Base-by-base conservation (phyloP, 2,329 filamentous ascomycete species). In the Colletotrichum truncatum region DNA sequence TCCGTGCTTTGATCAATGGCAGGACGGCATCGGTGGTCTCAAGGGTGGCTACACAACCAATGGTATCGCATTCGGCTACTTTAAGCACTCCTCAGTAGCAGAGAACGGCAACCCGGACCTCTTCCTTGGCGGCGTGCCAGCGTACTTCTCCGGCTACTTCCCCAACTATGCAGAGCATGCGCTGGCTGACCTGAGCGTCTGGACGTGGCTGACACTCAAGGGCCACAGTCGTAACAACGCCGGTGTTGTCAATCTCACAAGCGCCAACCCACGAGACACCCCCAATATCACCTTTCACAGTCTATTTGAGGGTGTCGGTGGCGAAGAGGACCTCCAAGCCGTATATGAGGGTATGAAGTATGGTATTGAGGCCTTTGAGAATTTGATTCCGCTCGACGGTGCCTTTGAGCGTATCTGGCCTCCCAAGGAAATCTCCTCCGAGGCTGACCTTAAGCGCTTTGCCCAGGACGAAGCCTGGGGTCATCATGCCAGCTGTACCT, bases 281-380 rank as follows among this genome's bases (percentile, higher is more conserved):
- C 90, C 90, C 0, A 75, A 84, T 25, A 89, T 90, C 71, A 82
- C 84, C 72, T 89, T 89, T 77, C 85, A 85, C 70, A 86, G 82
- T 71, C 18, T 59, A 6, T 89, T 81, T 80, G 79, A 77, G 14
- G 72, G 81, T 18, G 7, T 43, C 16, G 82, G 84, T 3, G 79
- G 82, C 6, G 81, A 82, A 12, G 77, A 84, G 72, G 78, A 83
- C 48, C 72, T 82, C 1, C 71, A 76, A 60, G 78, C 78, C 16
- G 71, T 80, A 6, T 64, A 69, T 21, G 84, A 88, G 65, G 84
- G 80, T 5, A 75, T 87, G 67, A 69, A 80, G 59, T 80, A 83
- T 32, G 74, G 80, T 1, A 83, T 84, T n/a, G 72, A 79, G 11
- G 76, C 77, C 7, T 73, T 74, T 81, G 66, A 71, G 6, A 72